These are phyloP conservation scores for Trypethelium eluteriae DNA, from an alignment of 495 filamentous ascomycete species.

Conservation along the genomic window DNA sequence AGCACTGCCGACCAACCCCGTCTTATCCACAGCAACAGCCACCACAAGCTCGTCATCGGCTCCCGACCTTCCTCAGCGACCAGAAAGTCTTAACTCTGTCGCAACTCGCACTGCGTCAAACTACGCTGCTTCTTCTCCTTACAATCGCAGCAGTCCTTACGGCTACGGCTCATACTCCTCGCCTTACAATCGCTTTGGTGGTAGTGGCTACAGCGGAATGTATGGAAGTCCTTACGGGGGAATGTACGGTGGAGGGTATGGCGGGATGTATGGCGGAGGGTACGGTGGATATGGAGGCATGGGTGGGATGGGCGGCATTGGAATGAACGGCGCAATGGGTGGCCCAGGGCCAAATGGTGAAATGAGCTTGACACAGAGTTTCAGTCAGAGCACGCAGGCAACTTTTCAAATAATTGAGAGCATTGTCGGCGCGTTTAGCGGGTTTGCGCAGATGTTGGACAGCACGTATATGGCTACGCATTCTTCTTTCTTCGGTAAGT, in stretches of 20 bases:
- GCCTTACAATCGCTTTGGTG: slow-evolving; percentile 61
- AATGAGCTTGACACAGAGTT: slow-evolving; percentile 82
- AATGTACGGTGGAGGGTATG: slow-evolving; percentile 40
- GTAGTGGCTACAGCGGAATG: slow-evolving; percentile 45
- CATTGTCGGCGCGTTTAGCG: slow-evolving; percentile 94
- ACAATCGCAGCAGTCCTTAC: slow-evolving; percentile 25
- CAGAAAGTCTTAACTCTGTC: slow-evolving; percentile 64
- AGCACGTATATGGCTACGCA: slow-evolving; percentile 99
- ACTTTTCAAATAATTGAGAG: slow-evolving; percentile 99
- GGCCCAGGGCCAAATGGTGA: slow-evolving; percentile 55
- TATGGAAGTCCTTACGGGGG: slow-evolving; percentile 62
- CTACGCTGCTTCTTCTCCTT: slow-evolving; percentile 20
- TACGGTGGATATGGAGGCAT: slow-evolving; percentile 42
- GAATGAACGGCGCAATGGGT: slow-evolving; percentile 54
- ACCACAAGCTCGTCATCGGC: slow-evolving; percentile 40
- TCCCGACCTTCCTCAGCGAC: slow-evolving; percentile 73
- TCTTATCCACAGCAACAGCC: slow-evolving; percentile 31
- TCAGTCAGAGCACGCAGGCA: slow-evolving; percentile 86
- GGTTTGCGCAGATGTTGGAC: slow-evolving; percentile 98
- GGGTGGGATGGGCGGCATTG: slow-evolving; percentile 39
- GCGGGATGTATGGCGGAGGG: slow-evolving; percentile 34
- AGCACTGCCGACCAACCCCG: background rate
- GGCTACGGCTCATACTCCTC: slow-evolving; percentile 46
- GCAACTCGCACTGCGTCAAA: slow-evolving; percentile 77
- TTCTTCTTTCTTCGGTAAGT: slow-evolving; percentile 92